These are phyloP conservation scores for Magnaporthiopsis rhizophila DNA, from an alignment of 2,329 filamentous ascomycete species.

Conservation along the genomic window DNA sequence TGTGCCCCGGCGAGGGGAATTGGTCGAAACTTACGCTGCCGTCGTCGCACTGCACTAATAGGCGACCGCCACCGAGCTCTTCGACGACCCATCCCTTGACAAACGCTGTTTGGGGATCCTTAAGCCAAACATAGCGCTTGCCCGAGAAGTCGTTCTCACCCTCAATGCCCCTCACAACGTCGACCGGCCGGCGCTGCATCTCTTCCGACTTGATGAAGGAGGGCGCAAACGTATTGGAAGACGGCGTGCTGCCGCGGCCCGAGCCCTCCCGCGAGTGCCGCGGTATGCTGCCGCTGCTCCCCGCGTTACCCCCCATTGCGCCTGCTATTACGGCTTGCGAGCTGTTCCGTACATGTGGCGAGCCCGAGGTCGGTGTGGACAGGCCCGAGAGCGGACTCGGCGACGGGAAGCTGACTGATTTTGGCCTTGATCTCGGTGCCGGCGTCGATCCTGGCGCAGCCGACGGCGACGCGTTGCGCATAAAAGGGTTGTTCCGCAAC, in stretches of 20 bases:
- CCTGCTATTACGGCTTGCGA: constrained; percentile 51
- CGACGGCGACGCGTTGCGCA: constrained; percentile 60
- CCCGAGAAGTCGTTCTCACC: constrained; percentile 98
- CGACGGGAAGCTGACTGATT: constrained; percentile 57
- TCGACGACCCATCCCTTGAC: constrained; percentile 88
- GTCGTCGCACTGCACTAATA: constrained; percentile 90
- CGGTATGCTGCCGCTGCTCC: constrained; percentile 14
- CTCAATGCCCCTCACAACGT: constrained; percentile 67
- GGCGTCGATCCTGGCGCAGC: constrained; percentile 38
- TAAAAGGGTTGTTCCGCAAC: constrained; percentile 74
- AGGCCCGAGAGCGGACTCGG: constrained; percentile 34
- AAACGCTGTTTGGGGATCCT: constrained; percentile 79
- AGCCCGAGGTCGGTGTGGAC: constrained; percentile 30
- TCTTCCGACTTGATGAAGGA: constrained; percentile 92
- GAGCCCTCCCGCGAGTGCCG: constrained; percentile 50
- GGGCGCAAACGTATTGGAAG: constrained; percentile 82
- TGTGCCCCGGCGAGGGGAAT: background rate
- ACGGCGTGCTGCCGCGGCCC: constrained; percentile 42
- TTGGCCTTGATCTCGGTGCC: constrained; percentile 50
- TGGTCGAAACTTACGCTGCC: constrained; percentile 58
- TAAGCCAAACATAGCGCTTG: constrained; percentile 96
- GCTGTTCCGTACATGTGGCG: constrained; percentile 44
- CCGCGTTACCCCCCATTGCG: constrained; percentile 18
- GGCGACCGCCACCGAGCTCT: constrained; percentile 58
- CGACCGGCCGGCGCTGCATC: constrained; percentile 43